Conservation (phyloP, 2,329 filamentous ascomycete genomes). For the Colletotrichum tropicale region DNA sequence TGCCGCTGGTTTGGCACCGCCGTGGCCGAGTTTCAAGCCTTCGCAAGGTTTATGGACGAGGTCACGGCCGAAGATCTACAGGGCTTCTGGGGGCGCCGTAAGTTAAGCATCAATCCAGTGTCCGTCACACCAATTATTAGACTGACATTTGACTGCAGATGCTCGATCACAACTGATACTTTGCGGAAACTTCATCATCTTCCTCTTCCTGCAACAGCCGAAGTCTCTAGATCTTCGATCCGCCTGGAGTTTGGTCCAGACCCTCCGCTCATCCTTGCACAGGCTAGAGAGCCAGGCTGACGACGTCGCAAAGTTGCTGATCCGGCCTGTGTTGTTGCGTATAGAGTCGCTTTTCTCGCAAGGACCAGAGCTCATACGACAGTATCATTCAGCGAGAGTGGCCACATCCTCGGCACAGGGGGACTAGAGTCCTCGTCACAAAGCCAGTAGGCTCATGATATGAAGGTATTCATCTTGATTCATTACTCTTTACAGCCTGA, state of each 20-base stretch:
- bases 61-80: constrained; percentile 39
- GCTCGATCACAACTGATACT: constrained; percentile 49
- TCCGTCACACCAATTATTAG: too few species aligned
- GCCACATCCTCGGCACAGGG: neutral
- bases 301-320: constrained; percentile 31
- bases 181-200: constrained; percentile 52
- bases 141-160: constrained; percentile 20
- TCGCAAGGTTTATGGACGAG: constrained; percentile 40
- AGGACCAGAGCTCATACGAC: constrained; percentile 23
- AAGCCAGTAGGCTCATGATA: neutral
- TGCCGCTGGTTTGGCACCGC: constrained; percentile 38
- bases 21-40: constrained; percentile 38
- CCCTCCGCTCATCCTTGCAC: constrained; percentile 40
- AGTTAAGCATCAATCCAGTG: constrained; percentile 24
- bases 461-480: neutral
- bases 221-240: constrained; percentile 34
- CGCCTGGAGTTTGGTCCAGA: constrained; percentile 39
- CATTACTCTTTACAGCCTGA: neutral
- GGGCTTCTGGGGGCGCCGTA: constrained; percentile 50
- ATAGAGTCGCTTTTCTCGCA: constrained; percentile 46
- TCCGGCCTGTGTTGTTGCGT: constrained; percentile 39
- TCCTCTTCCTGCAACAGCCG: constrained; percentile 49
- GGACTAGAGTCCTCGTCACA: neutral
- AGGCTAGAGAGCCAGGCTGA: constrained; percentile 35
- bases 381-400: neutral